A percentile compares a stretch with the other conserved stretches of the same genome.
Conservation (phyloP, 2,329 filamentous ascomycete species). For the Didymella arachidicola region DNA sequence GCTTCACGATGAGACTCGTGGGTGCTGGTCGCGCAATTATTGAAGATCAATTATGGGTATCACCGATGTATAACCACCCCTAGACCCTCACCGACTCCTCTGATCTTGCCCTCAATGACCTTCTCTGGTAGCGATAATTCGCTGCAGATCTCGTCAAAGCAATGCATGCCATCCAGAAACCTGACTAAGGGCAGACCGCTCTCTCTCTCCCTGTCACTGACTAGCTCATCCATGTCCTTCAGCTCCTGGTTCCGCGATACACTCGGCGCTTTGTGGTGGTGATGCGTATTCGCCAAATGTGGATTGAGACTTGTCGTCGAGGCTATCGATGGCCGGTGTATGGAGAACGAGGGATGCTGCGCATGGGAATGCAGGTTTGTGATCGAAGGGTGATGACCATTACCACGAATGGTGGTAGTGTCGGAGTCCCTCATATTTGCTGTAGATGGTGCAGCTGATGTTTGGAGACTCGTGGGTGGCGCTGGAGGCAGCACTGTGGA, state of each 20-base stretch:
- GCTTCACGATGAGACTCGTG: background rate
- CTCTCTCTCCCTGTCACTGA: conserved; percentile 28
- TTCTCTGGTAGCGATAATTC: conserved; percentile 74
- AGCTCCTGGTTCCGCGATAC: conserved; percentile 20
- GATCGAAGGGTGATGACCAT: conserved; percentile 19
- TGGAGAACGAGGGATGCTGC: conserved; percentile 28
- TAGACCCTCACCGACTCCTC: conserved; percentile 50
- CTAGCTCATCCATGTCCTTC: conserved; percentile 24
- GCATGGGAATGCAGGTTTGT: conserved; percentile 16
- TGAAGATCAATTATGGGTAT: conserved; percentile 2
- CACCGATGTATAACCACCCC: conserved; percentile 40
- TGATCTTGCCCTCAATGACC: conserved; percentile 74
- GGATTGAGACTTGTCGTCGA: conserved; percentile 23
- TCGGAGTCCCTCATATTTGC: conserved; percentile 32
- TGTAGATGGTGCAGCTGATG: conserved; percentile 27
- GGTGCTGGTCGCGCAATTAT: background rate
- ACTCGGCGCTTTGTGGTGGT: conserved; percentile 18
- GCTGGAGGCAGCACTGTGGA: conserved; percentile 34
- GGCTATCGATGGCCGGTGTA: conserved; percentile 31
- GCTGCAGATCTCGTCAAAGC: conserved; percentile 83
- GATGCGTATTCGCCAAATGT: conserved; percentile 11
- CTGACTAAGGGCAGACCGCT: conserved; percentile 61
- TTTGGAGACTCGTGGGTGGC: conserved; percentile 38
- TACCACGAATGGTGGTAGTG: conserved; percentile 28
- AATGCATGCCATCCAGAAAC: conserved; percentile 77